Evolutionary conservation across 768 basidiomycete genomes (phyloP).

Genomic region (Calocera viscosa): DNA sequence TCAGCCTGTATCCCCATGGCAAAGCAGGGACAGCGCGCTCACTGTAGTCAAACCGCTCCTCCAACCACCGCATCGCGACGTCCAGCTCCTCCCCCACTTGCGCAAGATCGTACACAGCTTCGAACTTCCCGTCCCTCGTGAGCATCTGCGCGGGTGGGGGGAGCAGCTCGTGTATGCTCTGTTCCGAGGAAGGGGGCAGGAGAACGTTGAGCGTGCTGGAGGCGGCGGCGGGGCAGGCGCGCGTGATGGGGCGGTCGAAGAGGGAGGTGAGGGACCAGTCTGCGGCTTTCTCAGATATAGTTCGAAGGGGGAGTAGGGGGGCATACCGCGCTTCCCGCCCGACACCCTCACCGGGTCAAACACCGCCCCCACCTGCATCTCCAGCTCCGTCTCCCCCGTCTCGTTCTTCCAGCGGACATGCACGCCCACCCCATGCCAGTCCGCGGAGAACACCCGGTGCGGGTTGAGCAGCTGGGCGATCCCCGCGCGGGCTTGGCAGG

Average conservation of each 20-base stretch:
- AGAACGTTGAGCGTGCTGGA: slow-evolving; percentile 43
- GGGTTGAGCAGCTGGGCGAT: slow-evolving; percentile 73
- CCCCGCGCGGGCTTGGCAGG: slow-evolving; percentile 82
- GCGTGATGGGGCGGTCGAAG: slow-evolving; percentile 54
- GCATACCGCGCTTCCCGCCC: slow-evolving; percentile 41
- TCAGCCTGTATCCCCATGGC: background rate
- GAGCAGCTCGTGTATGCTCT: background rate
- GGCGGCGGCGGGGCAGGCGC: slow-evolving; percentile 55
- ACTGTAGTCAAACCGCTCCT: slow-evolving; percentile 50
- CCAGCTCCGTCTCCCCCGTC: slow-evolving; percentile 41
- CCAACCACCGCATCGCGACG: slow-evolving; percentile 44
- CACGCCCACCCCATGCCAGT: slow-evolving; percentile 81
- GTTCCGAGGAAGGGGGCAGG: slow-evolving; percentile 27
- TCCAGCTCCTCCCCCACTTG: slow-evolving; percentile 36
- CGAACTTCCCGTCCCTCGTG: background rate
- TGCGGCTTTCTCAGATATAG: slow-evolving; percentile 24
- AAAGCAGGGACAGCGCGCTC: slow-evolving; percentile 20
- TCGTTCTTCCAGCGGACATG: slow-evolving; percentile 42
- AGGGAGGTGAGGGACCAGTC: slow-evolving; percentile 64
- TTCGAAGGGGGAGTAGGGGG: background rate
- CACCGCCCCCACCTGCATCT: slow-evolving; percentile 61
- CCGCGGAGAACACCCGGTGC: slow-evolving; percentile 73
- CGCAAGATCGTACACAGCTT: background rate
- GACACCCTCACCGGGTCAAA: slow-evolving; percentile 49
- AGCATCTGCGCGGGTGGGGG: background rate